Evolutionary conservation across 1,139 yeast species (phyloP), one percentile per base, ranked within the genome.

Genomic region (Suhomyces panamericanus): DNA sequence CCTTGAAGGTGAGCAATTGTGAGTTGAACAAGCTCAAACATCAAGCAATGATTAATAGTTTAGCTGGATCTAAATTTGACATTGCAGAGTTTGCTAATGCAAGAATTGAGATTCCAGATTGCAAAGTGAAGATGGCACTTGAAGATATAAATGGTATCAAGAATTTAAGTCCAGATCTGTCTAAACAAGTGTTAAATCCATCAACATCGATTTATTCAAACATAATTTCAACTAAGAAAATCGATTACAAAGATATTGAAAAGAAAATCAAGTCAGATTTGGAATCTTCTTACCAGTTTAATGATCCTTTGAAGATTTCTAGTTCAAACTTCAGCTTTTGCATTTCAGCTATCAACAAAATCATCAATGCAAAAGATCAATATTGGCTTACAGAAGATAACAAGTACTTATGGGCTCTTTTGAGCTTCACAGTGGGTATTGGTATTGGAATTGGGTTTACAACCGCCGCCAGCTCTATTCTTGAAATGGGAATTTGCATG

Each of bases 241-340:
- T 66, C 1, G 60, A 70, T 47, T 71, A 73, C 53, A 67, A 63
- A 48, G 35, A 45, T 7, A 60, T 69, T 41, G 77, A 71, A 51
- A 60, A 55, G 40, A 57, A 58, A 42, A 60, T 65, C 53, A 67
- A 67, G 49, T 49, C 56, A 13, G 77, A 73, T 48, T 58, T 72
- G 43, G 60, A 55, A 41, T 51, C 55, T 26, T 52, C 57, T 6
- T 59, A 57, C 32, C 56, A 54, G 33, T 58, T 62, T 35, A 57
- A 55, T 35, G 77, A 72, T 54, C 77, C 77, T 3, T 59, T 72
- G 35, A 58, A 56, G 33, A 52, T 72, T 26, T 64, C 72, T 5
- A 57, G 59, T 14, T 49, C 54, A 13, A 61, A 52, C 39, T 37
- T 65, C 35, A 53, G 51, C 17, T 32, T 58, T 27, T 43, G 63